Percentiles rank a stretch among this genome's conserved stretches.
phyloP scores from a whole-genome alignment of 2,329 filamentous ascomycete species.

The Graphilbum sp. region DNA sequence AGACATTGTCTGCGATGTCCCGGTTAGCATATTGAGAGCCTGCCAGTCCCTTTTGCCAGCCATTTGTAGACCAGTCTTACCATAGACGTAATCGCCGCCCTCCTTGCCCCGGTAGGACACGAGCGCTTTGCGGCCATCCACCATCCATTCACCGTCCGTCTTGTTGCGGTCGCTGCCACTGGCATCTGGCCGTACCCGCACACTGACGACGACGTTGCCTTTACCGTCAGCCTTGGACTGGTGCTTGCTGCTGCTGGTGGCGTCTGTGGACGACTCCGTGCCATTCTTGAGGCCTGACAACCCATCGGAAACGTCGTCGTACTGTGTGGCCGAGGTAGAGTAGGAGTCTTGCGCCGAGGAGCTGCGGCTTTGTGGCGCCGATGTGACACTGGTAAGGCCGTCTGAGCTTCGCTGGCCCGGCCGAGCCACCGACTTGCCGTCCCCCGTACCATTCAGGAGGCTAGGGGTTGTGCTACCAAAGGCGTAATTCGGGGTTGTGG shows the following conservation, averaged over 20 bases:
- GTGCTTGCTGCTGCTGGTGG: constrained; percentile 31
- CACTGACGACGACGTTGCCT: constrained; percentile 91
- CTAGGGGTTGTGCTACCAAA: constrained; percentile 45
- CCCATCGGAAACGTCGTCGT: constrained; percentile 59
- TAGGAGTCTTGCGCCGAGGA: constrained; percentile 89
- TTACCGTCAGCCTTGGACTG: constrained; percentile 53
- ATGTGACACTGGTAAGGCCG: constrained; percentile 59
- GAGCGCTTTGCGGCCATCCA: constrained; percentile 68
- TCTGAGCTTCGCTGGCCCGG: constrained; percentile 53
- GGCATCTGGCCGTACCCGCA: constrained; percentile 76
- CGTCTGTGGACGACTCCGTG: too few species aligned
- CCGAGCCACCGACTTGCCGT: constrained; percentile 55
- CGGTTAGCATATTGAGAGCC: too few species aligned
- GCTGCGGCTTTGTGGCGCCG: constrained; percentile 74
- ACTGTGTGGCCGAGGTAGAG: constrained; percentile 75
- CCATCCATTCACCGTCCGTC: constrained; percentile 73
- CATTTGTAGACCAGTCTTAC: too few species aligned
- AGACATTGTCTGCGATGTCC: constrained; percentile 86
- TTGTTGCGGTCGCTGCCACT: constrained; percentile 42
- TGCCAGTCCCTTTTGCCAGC: too few species aligned
- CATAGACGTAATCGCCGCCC: constrained; percentile 83
- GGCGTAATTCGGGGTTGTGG: constrained; percentile 36
- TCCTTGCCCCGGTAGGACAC: constrained; percentile 79
- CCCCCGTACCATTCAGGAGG: constrained; percentile 61
- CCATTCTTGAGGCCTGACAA: constrained; percentile 14